Percentiles rank a stretch among this genome's conserved stretches.
These are phyloP conservation scores for Pachyrhizus erosus DNA, from an alignment of 306 rosid genomes.

Conservation along the genomic window DNA sequence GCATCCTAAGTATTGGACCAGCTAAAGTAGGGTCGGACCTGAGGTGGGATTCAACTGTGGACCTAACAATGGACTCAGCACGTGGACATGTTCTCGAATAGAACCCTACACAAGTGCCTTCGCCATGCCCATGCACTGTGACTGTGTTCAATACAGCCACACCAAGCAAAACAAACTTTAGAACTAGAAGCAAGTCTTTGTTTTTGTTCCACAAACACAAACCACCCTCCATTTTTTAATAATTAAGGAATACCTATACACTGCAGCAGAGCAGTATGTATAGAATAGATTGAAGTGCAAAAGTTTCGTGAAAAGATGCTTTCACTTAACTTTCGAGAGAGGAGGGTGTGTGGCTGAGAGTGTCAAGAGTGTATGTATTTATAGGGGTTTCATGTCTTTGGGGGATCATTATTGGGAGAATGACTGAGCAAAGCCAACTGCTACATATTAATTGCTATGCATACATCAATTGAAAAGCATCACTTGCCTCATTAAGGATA, in stretches of 20 bases:
- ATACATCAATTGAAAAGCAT: not conserved
- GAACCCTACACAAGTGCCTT: slow-evolving; percentile 39
- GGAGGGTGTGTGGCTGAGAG: not conserved
- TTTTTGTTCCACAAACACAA: not conserved
- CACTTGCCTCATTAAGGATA: not conserved
- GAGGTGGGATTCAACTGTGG: slow-evolving; percentile 35
- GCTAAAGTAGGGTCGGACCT: slow-evolving; percentile 14
- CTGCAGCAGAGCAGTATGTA: too few species aligned
- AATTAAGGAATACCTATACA: too few species aligned
- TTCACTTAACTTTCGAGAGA: not conserved
- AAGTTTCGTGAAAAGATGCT: not conserved
- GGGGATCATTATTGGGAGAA: not conserved
- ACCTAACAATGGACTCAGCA: slow-evolving; percentile 42
- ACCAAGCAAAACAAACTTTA: not conserved
- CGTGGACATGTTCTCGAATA: slow-evolving; percentile 19
- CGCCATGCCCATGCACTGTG: not conserved
- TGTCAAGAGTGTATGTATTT: not conserved
- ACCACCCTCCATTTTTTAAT: not conserved
- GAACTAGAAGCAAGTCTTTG: not conserved
- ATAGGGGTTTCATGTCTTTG: not conserved
- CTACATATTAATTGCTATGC: not conserved
- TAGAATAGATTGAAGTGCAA: not conserved
- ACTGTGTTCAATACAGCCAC: not conserved
- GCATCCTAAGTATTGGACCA: slow-evolving; percentile 33
- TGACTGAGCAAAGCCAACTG: slow-evolving; percentile 1